Conservation (phyloP, 345 rosid species). For the Camelina hispida region DNA sequence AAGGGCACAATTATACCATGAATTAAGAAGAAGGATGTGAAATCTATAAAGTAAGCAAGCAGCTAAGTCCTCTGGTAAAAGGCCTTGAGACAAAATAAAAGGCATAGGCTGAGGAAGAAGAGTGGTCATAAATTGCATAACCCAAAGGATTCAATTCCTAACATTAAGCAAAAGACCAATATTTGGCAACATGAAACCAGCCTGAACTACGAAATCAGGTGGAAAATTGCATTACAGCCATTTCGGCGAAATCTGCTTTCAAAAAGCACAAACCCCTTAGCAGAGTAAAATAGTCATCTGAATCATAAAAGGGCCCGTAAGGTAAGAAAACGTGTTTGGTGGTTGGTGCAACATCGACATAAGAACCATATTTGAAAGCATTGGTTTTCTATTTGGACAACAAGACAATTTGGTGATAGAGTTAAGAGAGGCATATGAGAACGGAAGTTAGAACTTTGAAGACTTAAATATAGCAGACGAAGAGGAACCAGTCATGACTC, state of each 20-base stretch:
- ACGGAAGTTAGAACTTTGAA: conserved; percentile 11
- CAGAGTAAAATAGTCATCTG: conserved; percentile 13
- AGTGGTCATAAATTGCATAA: conserved; percentile 14
- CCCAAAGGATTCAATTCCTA: not conserved
- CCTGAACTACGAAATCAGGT: not conserved
- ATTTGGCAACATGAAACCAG: conserved; percentile 12
- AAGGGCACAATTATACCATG: conserved; percentile 1
- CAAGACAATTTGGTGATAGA: conserved; percentile 11
- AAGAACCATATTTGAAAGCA: conserved; percentile 17
- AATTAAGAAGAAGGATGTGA: conserved; percentile 13
- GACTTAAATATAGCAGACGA: conserved; percentile 15
- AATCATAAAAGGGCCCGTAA: conserved; percentile 10
- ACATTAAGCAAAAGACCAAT: conserved; percentile 13
- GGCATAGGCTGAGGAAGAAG: conserved; percentile 17
- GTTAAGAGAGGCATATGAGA: conserved; percentile 12
- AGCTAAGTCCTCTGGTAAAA: not conserved
- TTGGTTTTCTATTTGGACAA: not conserved
- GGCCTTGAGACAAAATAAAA: not conserved
- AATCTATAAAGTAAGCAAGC: conserved; percentile 1
- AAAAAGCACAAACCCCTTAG: not conserved
- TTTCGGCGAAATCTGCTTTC: not conserved
- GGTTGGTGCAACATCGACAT: not conserved
- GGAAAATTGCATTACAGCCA: conserved; percentile 3
- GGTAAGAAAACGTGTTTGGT: not conserved
- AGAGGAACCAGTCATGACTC: conserved; percentile 12